Percentiles rank a stretch among this genome's conserved stretches.
These are phyloP conservation scores for Mycena polygramma DNA, from an alignment of 768 basidiomycete species.

Conservation along the genomic window DNA sequence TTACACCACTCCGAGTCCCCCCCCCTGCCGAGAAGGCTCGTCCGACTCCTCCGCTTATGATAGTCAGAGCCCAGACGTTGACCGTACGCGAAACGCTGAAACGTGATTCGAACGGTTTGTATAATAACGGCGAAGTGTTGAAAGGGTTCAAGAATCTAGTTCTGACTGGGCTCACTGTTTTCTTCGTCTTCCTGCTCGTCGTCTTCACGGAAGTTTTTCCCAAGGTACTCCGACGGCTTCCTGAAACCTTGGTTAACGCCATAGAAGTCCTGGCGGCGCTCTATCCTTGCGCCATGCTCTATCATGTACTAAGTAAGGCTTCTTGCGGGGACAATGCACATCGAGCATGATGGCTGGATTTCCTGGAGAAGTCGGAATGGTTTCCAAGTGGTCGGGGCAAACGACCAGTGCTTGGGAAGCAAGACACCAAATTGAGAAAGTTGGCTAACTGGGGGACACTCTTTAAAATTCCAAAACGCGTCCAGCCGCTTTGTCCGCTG, in stretches of 20 bases:
- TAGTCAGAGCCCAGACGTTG: not conserved
- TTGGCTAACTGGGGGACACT: too few species aligned
- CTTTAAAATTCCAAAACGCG: too few species aligned
- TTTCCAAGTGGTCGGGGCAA: not conserved
- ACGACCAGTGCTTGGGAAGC: not conserved
- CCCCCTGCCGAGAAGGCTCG: too few species aligned
- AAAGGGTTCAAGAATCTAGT: not conserved
- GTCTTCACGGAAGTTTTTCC: too few species aligned
- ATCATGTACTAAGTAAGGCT: not conserved
- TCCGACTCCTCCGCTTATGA: not conserved
- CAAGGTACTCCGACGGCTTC: too few species aligned
- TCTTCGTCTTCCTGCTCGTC: not conserved
- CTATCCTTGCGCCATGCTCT: not conserved
- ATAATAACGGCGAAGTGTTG: not conserved
- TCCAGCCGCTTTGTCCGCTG: too few species aligned
- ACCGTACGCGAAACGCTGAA: not conserved
- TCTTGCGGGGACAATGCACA: not conserved
- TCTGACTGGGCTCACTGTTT: not conserved
- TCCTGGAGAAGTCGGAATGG: not conserved
- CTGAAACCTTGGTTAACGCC: too few species aligned
- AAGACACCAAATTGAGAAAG: not conserved
- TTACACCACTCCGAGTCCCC: not conserved
- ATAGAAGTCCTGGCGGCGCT: not conserved
- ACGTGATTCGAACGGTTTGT: not conserved
- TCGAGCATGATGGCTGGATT: not conserved